A percentile compares a stretch with the other conserved stretches of the same genome.
These are phyloP conservation scores for Camellia japonica DNA, from an alignment of 148 eudicot genomes.

Conservation along the genomic window DNA sequence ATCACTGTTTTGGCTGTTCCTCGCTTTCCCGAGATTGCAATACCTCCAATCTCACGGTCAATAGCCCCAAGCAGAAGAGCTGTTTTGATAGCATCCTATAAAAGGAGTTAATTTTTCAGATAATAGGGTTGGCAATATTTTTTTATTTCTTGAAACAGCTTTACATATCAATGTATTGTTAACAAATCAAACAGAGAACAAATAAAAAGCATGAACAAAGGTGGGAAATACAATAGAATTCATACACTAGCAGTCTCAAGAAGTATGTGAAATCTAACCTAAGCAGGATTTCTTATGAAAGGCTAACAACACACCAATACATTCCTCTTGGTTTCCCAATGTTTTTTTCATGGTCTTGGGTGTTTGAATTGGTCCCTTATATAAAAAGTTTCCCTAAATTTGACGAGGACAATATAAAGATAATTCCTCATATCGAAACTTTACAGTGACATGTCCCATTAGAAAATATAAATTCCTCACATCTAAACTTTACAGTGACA, in stretches of 20 bases:
- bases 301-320: neutral
- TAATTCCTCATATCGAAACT: neutral
- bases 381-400: neutral
- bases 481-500: neutral
- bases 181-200: neutral
- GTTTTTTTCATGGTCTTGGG: neutral
- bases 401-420: neutral
- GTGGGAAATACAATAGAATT: neutral
- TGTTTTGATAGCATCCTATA: constrained; percentile 91
- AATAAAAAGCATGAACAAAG: neutral
- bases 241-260: neutral
- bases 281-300: neutral
- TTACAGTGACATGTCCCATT: neutral
- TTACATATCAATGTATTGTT: neutral
- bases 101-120: constrained; percentile 1
- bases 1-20: constrained; percentile 99
- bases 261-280: neutral
- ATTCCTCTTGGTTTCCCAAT: neutral
- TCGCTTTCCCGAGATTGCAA: constrained; percentile 91
- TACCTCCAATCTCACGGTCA: constrained; percentile 96
- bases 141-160: neutral
- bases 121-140: neutral
- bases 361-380: neutral
- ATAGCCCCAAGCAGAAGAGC: constrained; percentile 95
- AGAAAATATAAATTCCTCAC: no score